phyloP scores from a whole-genome alignment of 139 green algal species.

The Micromonas pusilla region DNA sequence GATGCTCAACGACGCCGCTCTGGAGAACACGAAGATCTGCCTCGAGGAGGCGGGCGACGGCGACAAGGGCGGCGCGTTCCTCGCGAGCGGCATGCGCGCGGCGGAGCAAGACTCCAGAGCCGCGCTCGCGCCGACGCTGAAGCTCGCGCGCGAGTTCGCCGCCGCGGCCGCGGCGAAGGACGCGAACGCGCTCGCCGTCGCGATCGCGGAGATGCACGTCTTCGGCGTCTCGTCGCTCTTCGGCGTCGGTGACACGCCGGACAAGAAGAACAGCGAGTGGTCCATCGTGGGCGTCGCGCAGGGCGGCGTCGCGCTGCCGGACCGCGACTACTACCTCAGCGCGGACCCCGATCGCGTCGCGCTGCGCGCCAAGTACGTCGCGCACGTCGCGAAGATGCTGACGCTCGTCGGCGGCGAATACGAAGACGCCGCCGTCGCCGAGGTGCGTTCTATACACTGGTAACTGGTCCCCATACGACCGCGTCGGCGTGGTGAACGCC shows the following conservation, averaged over 20 bases:
- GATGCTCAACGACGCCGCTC: background rate
- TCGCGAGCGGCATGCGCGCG: background rate
- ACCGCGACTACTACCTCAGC: slow-evolving; percentile 29
- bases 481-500: too few species aligned
- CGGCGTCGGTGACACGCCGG: background rate
- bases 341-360: background rate
- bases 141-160: too few species aligned
- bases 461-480: too few species aligned
- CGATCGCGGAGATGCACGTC: background rate
- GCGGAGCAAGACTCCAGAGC: background rate
- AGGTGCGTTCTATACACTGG: too few species aligned
- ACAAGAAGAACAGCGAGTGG: slow-evolving; percentile 7
- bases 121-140: background rate
- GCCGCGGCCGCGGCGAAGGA: too few species aligned
- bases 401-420: background rate
- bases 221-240: background rate
- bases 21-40: background rate
- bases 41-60: background rate
- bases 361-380: slow-evolving; percentile 19
- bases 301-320: slow-evolving; percentile 18
- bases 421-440: slow-evolving; percentile 6
- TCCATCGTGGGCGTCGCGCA: slow-evolving; percentile 6
- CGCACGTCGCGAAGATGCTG: slow-evolving; percentile 17
- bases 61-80: background rate
- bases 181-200: too few species aligned